These are phyloP conservation scores for Akebia trifoliata DNA, from an alignment of 164 flowering plant species.

Conservation along the genomic window DNA sequence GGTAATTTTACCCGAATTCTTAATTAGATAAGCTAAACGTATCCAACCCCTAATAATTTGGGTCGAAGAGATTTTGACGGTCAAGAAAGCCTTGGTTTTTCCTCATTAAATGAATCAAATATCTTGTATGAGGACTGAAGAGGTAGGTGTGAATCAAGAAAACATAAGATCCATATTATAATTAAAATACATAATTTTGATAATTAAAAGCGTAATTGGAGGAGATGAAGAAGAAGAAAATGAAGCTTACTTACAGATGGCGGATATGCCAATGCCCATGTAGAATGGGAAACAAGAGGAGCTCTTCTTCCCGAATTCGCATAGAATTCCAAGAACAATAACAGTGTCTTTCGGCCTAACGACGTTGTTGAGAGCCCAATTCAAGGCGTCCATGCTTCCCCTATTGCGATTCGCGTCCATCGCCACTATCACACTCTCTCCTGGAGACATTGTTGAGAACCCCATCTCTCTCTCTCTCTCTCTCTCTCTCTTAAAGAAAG, in stretches of 20 bases:
- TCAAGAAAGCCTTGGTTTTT: too few relatives aligned
- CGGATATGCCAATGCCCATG: conserved; percentile 28
- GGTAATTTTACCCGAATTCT: too few relatives aligned
- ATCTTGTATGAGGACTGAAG: too few relatives aligned
- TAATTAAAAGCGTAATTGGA: too few relatives aligned
- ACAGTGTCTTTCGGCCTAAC: conserved; percentile 42
- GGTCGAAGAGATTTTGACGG: too few relatives aligned
- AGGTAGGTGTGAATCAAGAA: too few relatives aligned
- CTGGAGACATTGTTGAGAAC: background rate
- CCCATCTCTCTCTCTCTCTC: background rate
- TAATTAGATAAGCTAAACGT: too few relatives aligned
- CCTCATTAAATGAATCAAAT: too few relatives aligned
- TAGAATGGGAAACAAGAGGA: conserved; percentile 32
- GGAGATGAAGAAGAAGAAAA: too few relatives aligned
- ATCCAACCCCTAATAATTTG: too few relatives aligned
- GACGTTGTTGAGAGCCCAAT: conserved; percentile 40
- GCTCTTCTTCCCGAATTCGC: conserved; percentile 31
- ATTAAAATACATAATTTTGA: too few relatives aligned
- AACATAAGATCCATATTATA: too few relatives aligned
- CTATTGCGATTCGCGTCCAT: conserved; percentile 35
- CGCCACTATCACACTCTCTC: conserved; percentile 41
- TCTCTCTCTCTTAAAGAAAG: background rate
- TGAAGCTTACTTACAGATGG: conserved; percentile 23
- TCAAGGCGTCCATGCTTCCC: conserved; percentile 25
- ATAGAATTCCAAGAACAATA: conserved; percentile 32